Evolutionary conservation across 441 rosid genomes (phyloP), one percentile per base, ranked within the genome.

Genomic region (Aquilaria agallochum): DNA sequence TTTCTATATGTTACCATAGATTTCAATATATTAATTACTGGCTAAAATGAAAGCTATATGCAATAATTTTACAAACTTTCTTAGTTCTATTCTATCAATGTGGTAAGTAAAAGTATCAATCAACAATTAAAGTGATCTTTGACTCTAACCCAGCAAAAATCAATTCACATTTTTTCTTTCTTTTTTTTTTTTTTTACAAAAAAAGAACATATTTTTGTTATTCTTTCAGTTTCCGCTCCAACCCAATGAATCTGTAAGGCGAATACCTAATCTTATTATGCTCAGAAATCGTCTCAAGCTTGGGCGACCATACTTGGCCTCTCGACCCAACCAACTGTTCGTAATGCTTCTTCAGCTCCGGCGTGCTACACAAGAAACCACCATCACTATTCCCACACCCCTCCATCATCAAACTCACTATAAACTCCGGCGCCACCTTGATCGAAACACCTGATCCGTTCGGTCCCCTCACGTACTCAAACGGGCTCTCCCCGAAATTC

Each of bases 291-390:
- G 96, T 86, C 73, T 92, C 88, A 53, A 89, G 83, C 66, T 82
- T 86, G 2, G 98, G 98, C 44, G 96, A 92, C 98, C 98, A 92
- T 5, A 81, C 57, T 52, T 89, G 89, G 31, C 76, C 92, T 67
- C 67, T 84, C 8, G 83, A 65, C 68, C 96, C 85, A 20, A 92
- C 98, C 36, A 92, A 77, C 69, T 69, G 83, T 60, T 84, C 83
- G 62, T 92, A 92, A 40, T 86, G 95, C 68, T 89, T 92, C 84
- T 83, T 83, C 84, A 92, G 65, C 77, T 92, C 98, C 20, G 98
- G 96, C 11, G 98, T 89, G 72, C 87, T 90, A 65, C 98, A 92
- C 31, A 92, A 80, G 62, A 70, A 67, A 15, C 72, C 64, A 32
- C 13, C 45, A 58, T 58, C 55, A 47, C 58, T 59, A 36, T 58